Evolutionary conservation across 1,139 yeast species (phyloP), one percentile per base, ranked within the genome.

Genomic region (Sugiyamaella pinicola): DNA sequence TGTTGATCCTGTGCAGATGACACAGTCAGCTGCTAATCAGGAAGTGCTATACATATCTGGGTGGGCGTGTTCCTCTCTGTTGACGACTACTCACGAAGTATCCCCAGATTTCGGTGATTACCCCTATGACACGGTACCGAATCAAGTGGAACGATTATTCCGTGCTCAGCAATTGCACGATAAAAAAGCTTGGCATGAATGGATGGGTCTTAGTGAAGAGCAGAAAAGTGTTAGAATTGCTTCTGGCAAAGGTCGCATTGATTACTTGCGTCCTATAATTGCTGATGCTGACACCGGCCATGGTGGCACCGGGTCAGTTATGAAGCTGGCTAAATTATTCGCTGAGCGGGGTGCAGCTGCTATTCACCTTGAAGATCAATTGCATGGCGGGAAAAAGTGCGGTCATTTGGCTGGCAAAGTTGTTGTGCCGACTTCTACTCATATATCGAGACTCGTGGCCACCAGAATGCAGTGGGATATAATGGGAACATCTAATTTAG

Each of bases 201-300:
- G 73, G 71, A 68, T 67, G 61, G 59, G 67, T 17, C 67, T 70
- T 61, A 52, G 69, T 12, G 68, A 62, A 45, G 69, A 61, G 41
- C 71, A 68, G 55, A 64, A 65, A 41, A 59, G 51, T 17, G 50
- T 53, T 44, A 56, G 70, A 18, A 51, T 54, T 15, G 52, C 58
- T 12, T 60, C 57, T 43, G 68, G 66, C 47, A 55, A 63, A 34
- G 69, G 72, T 49, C 58, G 72, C 55, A 68, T 74, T 43, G 85
- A 82, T 60, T 82, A 80, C 62, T 63, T 83, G 60, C 72, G 82
- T 51, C 87, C 87, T 10, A 81, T 82, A 52, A 77, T 82, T 60
- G 87, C 87, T 4, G 87, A 82, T 62, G 87, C 79, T 8, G 87
- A 82, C 58, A 82, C 84, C 62, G 87, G 87, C 8, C 85, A 81